These are phyloP conservation scores for Rhizophagus sp. DNA, from an alignment of 192 early-diverging fungal species.

Conservation along the genomic window DNA sequence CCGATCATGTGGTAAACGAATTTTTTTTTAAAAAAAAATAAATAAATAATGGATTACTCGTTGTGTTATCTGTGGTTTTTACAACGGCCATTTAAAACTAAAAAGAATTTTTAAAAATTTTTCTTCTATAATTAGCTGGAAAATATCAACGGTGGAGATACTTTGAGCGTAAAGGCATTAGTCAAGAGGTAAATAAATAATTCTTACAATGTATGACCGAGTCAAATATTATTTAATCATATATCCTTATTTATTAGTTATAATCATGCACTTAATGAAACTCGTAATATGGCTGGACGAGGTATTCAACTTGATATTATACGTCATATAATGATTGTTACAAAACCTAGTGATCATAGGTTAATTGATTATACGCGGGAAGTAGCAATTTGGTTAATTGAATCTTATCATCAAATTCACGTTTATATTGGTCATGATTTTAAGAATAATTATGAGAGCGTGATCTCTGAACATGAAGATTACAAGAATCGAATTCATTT, in stretches of 20 bases:
- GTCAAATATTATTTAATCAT: background rate
- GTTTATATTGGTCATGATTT: slow-evolving; percentile 37
- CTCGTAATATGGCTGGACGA: background rate
- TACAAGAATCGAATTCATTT: slow-evolving; percentile 24
- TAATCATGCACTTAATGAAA: background rate
- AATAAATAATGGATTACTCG: no score
- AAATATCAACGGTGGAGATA: background rate
- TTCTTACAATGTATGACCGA: background rate
- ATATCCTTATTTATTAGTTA: background rate
- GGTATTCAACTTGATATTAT: slow-evolving; percentile 33
- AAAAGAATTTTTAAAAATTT: background rate
- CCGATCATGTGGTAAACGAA: background rate
- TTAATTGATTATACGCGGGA: slow-evolving; percentile 36
- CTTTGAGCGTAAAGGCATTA: background rate
- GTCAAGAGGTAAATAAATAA: background rate
- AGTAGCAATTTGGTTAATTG: slow-evolving; percentile 31
- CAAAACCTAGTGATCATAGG: slow-evolving; percentile 38
- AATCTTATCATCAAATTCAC: slow-evolving; percentile 31
- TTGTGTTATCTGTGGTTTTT: no score
- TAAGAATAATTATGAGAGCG: slow-evolving; percentile 3
- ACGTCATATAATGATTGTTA: slow-evolving; percentile 38
- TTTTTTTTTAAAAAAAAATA: no score
- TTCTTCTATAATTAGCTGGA: background rate
- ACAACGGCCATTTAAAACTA: no score
- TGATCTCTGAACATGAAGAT: slow-evolving; percentile 34